Conservation (phyloP, 1,139 yeast genomes). For the Suhomyces anneliseae region DNA sequence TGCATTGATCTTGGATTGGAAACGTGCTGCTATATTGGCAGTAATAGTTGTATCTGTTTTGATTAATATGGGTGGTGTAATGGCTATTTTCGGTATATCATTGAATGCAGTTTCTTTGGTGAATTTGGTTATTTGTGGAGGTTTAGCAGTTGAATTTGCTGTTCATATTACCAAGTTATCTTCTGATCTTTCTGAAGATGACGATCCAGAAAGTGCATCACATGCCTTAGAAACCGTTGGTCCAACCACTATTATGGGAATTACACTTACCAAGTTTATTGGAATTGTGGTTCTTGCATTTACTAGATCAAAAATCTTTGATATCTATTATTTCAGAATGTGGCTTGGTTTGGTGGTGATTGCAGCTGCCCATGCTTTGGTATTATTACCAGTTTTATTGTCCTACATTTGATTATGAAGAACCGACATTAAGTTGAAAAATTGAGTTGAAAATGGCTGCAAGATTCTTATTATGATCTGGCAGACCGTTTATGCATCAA, state of each 20-base stretch:
- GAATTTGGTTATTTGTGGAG: conserved; percentile 84
- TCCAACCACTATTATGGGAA: conserved; percentile 86
- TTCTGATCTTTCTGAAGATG: background rate
- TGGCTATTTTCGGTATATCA: conserved; percentile 74
- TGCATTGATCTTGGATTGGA: conserved; percentile 63
- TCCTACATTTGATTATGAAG: conserved; percentile 1
- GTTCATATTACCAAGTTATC: conserved; percentile 83
- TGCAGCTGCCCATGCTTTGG: conserved; percentile 76
- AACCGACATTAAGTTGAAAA: no score
- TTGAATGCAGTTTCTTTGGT: conserved; percentile 89
- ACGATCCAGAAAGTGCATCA: conserved; percentile 39
- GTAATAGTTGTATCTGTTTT: conserved; percentile 64
- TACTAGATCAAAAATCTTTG: conserved; percentile 82
- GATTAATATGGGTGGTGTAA: conserved; percentile 73
- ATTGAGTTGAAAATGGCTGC: no score
- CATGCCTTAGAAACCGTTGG: conserved; percentile 76
- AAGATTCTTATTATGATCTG: no score
- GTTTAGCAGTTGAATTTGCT: conserved; percentile 91
- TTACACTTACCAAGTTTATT: conserved; percentile 82
- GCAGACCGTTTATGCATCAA: no score
- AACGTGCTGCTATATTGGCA: conserved; percentile 55
- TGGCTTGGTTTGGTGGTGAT: conserved; percentile 81
- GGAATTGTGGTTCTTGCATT: conserved; percentile 88
- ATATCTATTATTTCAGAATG: conserved; percentile 91
- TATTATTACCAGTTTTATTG: conserved; percentile 73